These are phyloP conservation scores for Syncephalastrum sp. DNA, from an alignment of 371 early-diverging fungal genomes.

Conservation along the genomic window DNA sequence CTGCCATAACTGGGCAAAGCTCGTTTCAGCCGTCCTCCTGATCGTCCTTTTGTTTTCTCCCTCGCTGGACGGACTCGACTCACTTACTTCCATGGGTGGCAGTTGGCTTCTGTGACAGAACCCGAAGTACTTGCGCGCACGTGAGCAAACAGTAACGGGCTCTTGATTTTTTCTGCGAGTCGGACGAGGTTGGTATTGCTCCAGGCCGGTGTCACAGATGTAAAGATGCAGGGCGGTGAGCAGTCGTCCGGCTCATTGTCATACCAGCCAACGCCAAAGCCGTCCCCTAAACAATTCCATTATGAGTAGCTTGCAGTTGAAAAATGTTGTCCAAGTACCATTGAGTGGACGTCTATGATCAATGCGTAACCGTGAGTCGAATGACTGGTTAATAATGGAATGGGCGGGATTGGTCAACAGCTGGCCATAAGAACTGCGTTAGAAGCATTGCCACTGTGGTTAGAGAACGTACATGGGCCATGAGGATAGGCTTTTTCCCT, in stretches of 20 bases:
- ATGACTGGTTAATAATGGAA: conserved; percentile 83
- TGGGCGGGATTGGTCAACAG: conserved; percentile 76
- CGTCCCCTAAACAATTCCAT: conserved; percentile 59
- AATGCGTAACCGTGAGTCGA: conserved; percentile 68
- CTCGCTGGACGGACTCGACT: background rate
- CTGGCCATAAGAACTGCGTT: conserved; percentile 16
- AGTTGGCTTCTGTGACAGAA: conserved; percentile 81
- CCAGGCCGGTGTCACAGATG: conserved; percentile 88
- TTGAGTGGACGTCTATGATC: conserved; percentile 68
- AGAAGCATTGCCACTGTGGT: background rate
- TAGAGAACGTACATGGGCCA: conserved; percentile 58
- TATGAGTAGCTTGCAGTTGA: background rate
- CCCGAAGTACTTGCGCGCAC: conserved; percentile 83
- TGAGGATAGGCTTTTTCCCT: conserved; percentile 71
- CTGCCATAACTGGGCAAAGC: conserved; percentile 57
- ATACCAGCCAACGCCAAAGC: conserved; percentile 87
- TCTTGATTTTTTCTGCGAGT: conserved; percentile 78
- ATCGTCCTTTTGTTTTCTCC: conserved; percentile 3
- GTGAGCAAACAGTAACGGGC: conserved; percentile 82
- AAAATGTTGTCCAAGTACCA: conserved; percentile 43
- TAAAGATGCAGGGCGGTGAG: conserved; percentile 79
- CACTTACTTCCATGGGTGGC: conserved; percentile 73
- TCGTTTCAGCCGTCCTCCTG: background rate
- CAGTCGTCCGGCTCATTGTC: conserved; percentile 49
- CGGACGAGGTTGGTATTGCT: conserved; percentile 79